Percentiles rank a stretch among this genome's conserved stretches.
phyloP scores from a whole-genome alignment of 169 alveolate genomes.

The Plasmodium inui region DNA sequence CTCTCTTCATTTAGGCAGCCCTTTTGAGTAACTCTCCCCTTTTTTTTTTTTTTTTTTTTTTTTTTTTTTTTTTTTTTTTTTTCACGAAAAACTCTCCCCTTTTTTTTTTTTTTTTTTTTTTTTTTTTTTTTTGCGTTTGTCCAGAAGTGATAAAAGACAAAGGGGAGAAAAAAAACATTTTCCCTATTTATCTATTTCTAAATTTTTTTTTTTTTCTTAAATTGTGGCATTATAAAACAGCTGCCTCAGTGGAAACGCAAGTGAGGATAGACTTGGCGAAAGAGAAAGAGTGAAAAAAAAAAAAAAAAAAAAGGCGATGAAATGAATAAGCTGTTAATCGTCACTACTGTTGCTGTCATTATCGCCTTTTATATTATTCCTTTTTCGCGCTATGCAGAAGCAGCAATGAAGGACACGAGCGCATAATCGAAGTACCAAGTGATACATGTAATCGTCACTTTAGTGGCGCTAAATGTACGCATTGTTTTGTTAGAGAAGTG shows the following conservation, averaged over 20 bases:
- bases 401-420: background rate
- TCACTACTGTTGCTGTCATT: background rate
- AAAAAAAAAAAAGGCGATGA: background rate
- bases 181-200: background rate
- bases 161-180: background rate
- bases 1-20: background rate
- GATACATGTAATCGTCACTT: background rate
- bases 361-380: background rate
- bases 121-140: background rate
- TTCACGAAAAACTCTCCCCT: too few species aligned
- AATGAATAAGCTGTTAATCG: background rate
- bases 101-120: background rate
- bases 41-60: background rate
- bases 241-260: background rate
- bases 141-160: slow-evolving; percentile 7
- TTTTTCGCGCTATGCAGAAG: background rate
- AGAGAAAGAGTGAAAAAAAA: background rate
- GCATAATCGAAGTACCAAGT: background rate
- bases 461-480: background rate
- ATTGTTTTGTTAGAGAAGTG: background rate
- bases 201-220: slow-evolving; percentile 8
- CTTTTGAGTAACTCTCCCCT: background rate
- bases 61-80: background rate
- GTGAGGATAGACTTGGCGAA: background rate
- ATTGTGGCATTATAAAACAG: background rate